phyloP scores from a whole-genome alignment of 768 basidiomycete genomes.

The Termitomyces sp. region DNA sequence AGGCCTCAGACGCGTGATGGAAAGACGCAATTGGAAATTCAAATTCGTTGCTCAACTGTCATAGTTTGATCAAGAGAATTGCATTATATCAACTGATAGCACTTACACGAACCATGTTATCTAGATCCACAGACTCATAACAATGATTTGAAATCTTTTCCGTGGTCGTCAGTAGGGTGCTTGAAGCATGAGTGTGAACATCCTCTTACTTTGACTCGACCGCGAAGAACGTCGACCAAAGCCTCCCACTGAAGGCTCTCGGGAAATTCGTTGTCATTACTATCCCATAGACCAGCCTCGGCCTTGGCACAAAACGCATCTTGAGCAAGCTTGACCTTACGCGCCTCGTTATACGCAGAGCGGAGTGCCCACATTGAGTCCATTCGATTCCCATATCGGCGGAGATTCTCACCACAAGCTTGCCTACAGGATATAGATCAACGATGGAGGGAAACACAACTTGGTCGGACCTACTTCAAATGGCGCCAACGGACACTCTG shows the following conservation, averaged over 20 bases:
- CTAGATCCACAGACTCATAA: conserved; percentile 70
- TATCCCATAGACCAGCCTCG: conserved; percentile 41
- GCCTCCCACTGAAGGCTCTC: conserved; percentile 70
- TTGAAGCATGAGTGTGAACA: not conserved
- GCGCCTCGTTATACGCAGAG: conserved; percentile 73
- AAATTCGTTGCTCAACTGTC: conserved; percentile 84
- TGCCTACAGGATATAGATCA: conserved; percentile 32
- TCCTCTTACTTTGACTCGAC: conserved; percentile 67
- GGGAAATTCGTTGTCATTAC: conserved; percentile 47
- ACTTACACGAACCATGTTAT: conserved; percentile 60
- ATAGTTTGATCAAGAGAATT: not conserved
- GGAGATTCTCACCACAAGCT: conserved; percentile 54
- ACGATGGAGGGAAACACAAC: not conserved
- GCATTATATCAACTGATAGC: not conserved
- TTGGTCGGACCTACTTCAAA: conserved; percentile 53
- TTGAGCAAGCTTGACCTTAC: conserved; percentile 60
- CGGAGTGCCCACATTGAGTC: conserved; percentile 77
- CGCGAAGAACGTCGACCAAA: conserved; percentile 78
- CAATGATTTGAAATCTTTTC: conserved; percentile 59
- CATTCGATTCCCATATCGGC: conserved; percentile 56
- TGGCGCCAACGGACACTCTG: conserved; percentile 66
- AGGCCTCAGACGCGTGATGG: conserved; percentile 87
- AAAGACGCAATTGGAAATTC: conserved; percentile 77
- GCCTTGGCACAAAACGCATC: conserved; percentile 67
- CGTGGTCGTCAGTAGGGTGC: not conserved